Conservation (phyloP, 164 flowering plant genomes). For the Protea cynaroides region DNA sequence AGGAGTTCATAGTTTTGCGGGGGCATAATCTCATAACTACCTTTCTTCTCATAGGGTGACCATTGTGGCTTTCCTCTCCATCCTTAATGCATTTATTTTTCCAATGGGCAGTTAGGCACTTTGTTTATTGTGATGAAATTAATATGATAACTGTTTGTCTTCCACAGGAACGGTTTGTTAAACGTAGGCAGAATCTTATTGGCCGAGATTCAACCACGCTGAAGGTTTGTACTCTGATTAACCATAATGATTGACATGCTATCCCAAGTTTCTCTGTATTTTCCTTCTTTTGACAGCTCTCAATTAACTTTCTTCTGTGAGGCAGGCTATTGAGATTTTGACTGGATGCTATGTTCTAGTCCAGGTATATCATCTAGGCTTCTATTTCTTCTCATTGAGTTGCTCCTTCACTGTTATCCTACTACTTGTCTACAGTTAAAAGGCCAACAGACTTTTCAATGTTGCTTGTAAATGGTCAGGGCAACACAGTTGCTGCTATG, state of each 20-base stretch:
- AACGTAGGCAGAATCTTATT: slow-evolving; percentile 77
- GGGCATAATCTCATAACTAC: too few species aligned
- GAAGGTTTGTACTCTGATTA: slow-evolving; percentile 42
- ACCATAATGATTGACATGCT: background rate
- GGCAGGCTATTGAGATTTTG: slow-evolving; percentile 92
- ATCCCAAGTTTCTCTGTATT: background rate
- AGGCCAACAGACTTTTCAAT: background rate
- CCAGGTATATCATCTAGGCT: slow-evolving; percentile 45
- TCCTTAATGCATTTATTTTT: too few species aligned
- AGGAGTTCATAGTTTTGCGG: too few species aligned
- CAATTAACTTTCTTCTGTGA: background rate
- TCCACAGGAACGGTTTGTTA: slow-evolving; percentile 84
- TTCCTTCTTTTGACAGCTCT: background rate
- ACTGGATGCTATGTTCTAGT: slow-evolving; percentile 89
- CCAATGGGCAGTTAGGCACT: too few species aligned
- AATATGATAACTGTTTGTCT: background rate
- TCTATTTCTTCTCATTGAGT: background rate
- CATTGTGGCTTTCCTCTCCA: too few species aligned
- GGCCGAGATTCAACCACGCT: slow-evolving; percentile 86
- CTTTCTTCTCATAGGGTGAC: too few species aligned
- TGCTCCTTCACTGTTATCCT: background rate
- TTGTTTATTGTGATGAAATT: background rate
- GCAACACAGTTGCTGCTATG: slow-evolving; percentile 94
- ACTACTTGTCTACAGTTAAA: background rate
- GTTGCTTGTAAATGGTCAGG: slow-evolving; percentile 34